Base-by-base conservation (phyloP, 1,284 basidiomycete species). In the Pseudozyma sp. region DNA sequence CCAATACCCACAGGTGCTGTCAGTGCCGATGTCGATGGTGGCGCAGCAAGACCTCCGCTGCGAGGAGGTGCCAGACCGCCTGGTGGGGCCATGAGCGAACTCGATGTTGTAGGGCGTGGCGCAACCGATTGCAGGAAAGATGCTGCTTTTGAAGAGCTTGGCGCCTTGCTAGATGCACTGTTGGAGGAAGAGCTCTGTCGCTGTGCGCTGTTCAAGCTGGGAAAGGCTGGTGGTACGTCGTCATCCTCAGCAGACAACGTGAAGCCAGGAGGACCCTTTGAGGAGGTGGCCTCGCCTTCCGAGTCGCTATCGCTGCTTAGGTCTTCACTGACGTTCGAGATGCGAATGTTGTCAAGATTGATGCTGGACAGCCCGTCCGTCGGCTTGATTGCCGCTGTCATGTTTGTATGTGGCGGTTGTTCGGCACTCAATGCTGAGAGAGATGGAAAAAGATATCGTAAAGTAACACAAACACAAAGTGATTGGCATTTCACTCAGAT, bases 191-290 rank as follows among this genome's bases (percentile, higher is more conserved):
- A 50, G 48, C 56, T 51, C 53, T 78, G 79, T 12, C 94, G 91
- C 81, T 97, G 95, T 14, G 91, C 90, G 60, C 93, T 95, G 83
- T 90, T 88, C 5, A 90, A 87, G 25, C 90, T 89, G 6, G 95
- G 95, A 84, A 97, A 97, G 0, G 90, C 90, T 4, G 95, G 94
- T 1, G 93, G 91, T 2, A 94, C 91, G 67, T 91, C 88, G 66
- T 91, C 89, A 13, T 71, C 60, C 21, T 74, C 69, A 0, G 59
- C 49, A 6, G 59, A 49, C 11, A 52, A 38, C 12, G 44, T 65
- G 16, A 52, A 47, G n/a, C 53, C 58, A 39, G 61, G 50, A 21
- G 54, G 38, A 34, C 60, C 67, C n/a, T 57, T 63, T 31, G 25
- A 31, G 4, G 59, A 40, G 38, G 65, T 65, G 5, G 61, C 63